Conservation (phyloP, 1,284 basidiomycete species). For the Entoloma clypeatum region DNA sequence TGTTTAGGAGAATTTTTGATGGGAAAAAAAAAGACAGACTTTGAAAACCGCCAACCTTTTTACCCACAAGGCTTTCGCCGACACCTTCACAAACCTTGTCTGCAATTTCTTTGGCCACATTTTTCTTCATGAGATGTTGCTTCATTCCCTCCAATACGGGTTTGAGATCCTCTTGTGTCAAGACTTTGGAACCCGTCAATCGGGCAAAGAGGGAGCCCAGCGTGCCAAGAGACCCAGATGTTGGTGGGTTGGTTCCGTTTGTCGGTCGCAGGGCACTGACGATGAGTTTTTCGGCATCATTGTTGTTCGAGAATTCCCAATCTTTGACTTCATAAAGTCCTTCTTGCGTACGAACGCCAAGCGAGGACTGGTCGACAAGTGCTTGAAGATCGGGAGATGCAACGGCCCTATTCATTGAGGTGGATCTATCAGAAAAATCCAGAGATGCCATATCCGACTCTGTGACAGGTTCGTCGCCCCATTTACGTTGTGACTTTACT, state of each 20-base stretch:
- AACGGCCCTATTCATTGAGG: conserved; percentile 30
- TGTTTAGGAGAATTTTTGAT: neutral
- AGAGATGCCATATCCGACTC: conserved; percentile 87
- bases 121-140: conserved; percentile 97
- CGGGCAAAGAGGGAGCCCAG: conserved; percentile 77
- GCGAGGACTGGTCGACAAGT: conserved; percentile 74
- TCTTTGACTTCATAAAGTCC: conserved; percentile 95
- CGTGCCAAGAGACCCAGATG: conserved; percentile 55
- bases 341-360: conserved; percentile 76
- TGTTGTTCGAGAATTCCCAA: conserved; percentile 67
- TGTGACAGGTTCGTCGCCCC: conserved; percentile 79
- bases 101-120: conserved; percentile 94
- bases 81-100: conserved; percentile 94
- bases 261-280: conserved; percentile 48
- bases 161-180: conserved; percentile 81
- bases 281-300: conserved; percentile 56
- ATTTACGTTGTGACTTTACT: conserved; percentile 84
- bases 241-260: conserved; percentile 33
- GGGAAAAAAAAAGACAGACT: conserved; percentile 45
- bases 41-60: conserved; percentile 84
- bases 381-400: conserved; percentile 51
- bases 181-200: conserved; percentile 78
- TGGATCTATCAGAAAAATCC: conserved; percentile 67
- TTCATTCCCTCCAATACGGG: conserved; percentile 95
- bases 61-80: conserved; percentile 84